phyloP scores from a whole-genome alignment of 192 early-diverging fungal species.

The Mortierella alpina region DNA sequence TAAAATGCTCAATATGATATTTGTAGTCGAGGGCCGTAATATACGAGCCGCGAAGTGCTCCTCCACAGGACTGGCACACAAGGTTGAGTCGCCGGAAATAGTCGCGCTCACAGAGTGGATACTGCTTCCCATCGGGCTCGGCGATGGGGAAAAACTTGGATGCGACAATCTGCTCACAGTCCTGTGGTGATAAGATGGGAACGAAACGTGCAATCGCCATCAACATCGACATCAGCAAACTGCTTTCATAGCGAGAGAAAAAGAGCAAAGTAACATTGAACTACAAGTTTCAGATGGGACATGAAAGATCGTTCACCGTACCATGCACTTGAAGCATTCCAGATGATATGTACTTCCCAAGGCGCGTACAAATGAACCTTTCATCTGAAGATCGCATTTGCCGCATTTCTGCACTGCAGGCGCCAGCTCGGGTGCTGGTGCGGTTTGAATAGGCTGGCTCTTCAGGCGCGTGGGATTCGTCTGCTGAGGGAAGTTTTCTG shows the following conservation, averaged over 20 bases:
- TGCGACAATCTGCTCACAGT: conserved; percentile 81
- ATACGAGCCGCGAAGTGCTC: conserved; percentile 89
- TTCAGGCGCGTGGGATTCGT: conserved; percentile 31
- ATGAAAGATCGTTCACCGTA: conserved; percentile 56
- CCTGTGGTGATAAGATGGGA: conserved; percentile 55
- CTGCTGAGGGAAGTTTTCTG: conserved; percentile 28
- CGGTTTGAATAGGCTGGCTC: conserved; percentile 41
- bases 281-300: neutral
- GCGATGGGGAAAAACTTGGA: conserved; percentile 88
- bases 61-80: conserved; percentile 87
- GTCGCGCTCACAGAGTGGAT: conserved; percentile 87
- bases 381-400: conserved; percentile 76
- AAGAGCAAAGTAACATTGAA: neutral
- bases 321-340: conserved; percentile 95
- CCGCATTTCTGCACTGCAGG: conserved; percentile 63
- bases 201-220: conserved; percentile 3
- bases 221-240: too few species aligned
- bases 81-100: conserved; percentile 88
- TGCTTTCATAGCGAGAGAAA: neutral
- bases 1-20: conserved; percentile 98
- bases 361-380: conserved; percentile 92
- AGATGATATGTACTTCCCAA: conserved; percentile 87
- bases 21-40: conserved; percentile 93
- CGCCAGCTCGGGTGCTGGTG: conserved; percentile 40
- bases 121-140: conserved; percentile 62